Evolutionary conservation across 345 rosid genomes (phyloP).

Genomic region (Arabidopsis suecica): DNA sequence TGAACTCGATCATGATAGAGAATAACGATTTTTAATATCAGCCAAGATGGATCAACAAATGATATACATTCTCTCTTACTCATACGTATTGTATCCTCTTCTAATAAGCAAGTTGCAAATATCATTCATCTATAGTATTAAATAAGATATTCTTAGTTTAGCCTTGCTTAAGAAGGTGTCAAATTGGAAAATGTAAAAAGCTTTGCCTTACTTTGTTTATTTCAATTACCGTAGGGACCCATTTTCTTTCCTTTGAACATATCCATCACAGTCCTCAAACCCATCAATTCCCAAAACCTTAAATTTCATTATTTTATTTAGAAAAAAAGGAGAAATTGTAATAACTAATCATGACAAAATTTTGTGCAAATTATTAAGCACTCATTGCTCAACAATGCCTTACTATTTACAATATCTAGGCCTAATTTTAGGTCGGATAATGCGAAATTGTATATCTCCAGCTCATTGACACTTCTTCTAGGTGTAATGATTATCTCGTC

Average conservation of each 20-base stretch:
- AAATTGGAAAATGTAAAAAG: conserved; percentile 34
- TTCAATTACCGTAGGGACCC: conserved; percentile 38
- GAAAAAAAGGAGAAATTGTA: conserved; percentile 15
- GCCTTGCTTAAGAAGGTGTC: conserved; percentile 36
- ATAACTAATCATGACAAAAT: conserved; percentile 39
- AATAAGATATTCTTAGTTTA: background rate
- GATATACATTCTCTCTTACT: too few species aligned
- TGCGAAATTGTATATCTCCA: conserved; percentile 16
- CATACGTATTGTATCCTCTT: background rate
- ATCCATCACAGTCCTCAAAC: conserved; percentile 25
- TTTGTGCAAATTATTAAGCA: conserved; percentile 42
- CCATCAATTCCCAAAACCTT: conserved; percentile 30
- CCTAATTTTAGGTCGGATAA: conserved; percentile 42
- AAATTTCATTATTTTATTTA: conserved; percentile 24
- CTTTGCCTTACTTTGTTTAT: conserved; percentile 21
- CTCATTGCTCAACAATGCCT: conserved; percentile 40
- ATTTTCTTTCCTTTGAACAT: conserved; percentile 27
- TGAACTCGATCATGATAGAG: too few species aligned
- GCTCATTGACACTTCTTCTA: conserved; percentile 36
- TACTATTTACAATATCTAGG: conserved; percentile 39
- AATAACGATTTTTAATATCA: too few species aligned
- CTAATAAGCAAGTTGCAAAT: conserved; percentile 1
- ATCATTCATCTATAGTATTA: background rate
- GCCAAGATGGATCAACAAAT: too few species aligned
- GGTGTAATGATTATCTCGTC: conserved; percentile 28